phyloP scores from a whole-genome alignment of 2,329 filamentous ascomycete genomes.

The Curvularia sp. region DNA sequence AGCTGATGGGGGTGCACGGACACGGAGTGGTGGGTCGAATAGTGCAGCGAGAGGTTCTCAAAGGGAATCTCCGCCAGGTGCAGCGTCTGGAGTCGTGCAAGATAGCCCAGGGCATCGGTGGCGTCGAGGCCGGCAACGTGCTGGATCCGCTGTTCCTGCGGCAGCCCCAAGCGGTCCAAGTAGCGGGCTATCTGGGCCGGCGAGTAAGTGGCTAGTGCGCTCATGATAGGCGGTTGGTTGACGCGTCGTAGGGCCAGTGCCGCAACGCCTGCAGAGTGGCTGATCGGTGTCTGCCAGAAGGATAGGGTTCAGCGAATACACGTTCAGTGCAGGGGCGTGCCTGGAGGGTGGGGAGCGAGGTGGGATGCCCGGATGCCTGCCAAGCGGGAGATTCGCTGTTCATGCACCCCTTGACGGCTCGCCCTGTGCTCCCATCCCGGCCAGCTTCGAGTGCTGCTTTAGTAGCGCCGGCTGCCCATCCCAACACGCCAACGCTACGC shows the following conservation, averaged over 20 bases:
- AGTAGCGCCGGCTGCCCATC: constrained; percentile 14
- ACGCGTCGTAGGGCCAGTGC: background rate
- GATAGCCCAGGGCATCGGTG: constrained; percentile 37
- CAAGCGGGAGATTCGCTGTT: background rate
- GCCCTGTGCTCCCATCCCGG: background rate
- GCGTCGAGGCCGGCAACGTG: constrained; percentile 31
- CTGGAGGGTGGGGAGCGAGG: constrained; percentile 12
- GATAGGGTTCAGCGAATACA: constrained; percentile 7
- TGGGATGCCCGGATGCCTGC: constrained; percentile 12
- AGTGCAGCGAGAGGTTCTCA: constrained; percentile 64
- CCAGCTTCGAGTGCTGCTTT: constrained; percentile 10
- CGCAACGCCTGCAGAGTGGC: background rate
- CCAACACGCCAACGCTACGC: background rate
- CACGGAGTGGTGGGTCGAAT: constrained; percentile 50
- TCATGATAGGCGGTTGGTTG: constrained; percentile 10
- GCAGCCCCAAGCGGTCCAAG: constrained; percentile 45
- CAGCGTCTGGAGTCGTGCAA: constrained; percentile 41
- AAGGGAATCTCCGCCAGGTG: constrained; percentile 62
- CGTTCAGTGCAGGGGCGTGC: background rate
- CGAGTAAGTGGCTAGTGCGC: constrained; percentile 30
- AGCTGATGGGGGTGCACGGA: constrained; percentile 58
- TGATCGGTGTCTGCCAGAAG: background rate
- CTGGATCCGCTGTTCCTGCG: constrained; percentile 33
- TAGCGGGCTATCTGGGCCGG: constrained; percentile 43
- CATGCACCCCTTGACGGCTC: constrained; percentile 13